Base-by-base conservation (phyloP, 2,329 filamentous ascomycete genomes). In the Penicillium aurantiogriseum region DNA sequence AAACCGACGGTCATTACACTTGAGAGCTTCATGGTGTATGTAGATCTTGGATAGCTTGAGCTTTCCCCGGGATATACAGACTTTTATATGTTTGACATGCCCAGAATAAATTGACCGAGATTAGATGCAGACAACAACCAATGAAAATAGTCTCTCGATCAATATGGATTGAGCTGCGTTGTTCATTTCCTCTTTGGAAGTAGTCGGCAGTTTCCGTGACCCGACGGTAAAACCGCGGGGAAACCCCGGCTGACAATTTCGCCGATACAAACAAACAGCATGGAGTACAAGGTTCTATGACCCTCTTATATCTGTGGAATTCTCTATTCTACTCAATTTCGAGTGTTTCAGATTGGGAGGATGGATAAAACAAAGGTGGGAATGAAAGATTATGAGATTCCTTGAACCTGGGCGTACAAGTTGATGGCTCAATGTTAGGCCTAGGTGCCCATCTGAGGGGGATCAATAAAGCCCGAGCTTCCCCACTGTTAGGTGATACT, bases 221-320 rank as follows among this genome's bases (percentile, higher is more conserved):
- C 15, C 25, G 27, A 36, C 54, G 54, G 54, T 19, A 46, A 56
- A 56, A 56, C 54, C 23, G 7, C 54, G 54, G 54, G 31, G 54
- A 56, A 56, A 51, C 40, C 39, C 54, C 54, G 54, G 53, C 8
- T 51, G 13, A 19, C 39, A 21, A 9, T 38, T 56, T 56, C 46
- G 40, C 47, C 39, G 53, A 45, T 39, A 27, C 15, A 33, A 44
- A 27, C 23, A 44, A n/a, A n/a, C 23, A 23, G 11, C 9, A n/a
- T 7, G 17, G 6, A 35, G 33, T 35, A 17, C 33, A 35, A 35
- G 15, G 33, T 35, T 35, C 33, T 35, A 17, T 35, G 33, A n/a
- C 17, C 17, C 35, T 36, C 35, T 36, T 36, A 4, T 8, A n/a
- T 5, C 1, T 36, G 17, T n/a, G 17, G 35, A 11, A 15, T 42